These are phyloP conservation scores for Parastagonospora nodorum DNA, from an alignment of 2,329 filamentous ascomycete species.

Conservation along the genomic window DNA sequence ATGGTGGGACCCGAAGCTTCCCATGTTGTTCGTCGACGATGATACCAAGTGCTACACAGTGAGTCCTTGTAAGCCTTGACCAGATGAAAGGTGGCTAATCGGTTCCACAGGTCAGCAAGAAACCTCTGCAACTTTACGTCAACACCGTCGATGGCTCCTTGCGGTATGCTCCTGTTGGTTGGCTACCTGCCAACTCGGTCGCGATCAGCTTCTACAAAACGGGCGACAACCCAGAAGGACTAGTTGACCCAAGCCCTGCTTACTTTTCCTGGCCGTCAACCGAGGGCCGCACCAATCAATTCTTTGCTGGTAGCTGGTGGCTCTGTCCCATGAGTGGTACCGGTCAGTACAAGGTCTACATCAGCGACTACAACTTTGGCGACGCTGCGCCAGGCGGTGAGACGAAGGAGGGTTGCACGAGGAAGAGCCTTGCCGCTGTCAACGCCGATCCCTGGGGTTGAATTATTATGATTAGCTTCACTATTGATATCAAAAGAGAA, in stretches of 20 bases:
- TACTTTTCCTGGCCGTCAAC: constrained; percentile 37
- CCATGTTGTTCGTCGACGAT: constrained; percentile 36
- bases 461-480: background rate
- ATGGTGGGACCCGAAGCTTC: constrained; percentile 30
- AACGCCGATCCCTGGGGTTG: constrained; percentile 23
- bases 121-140: constrained; percentile 34
- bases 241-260: constrained; percentile 26
- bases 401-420: constrained; percentile 10
- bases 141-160: constrained; percentile 26
- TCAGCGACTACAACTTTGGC: constrained; percentile 30
- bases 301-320: constrained; percentile 15
- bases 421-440: constrained; percentile 17
- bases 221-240: constrained; percentile 32
- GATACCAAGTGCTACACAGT: constrained; percentile 36
- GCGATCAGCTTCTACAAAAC: constrained; percentile 30
- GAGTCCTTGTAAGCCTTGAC: constrained; percentile 5
- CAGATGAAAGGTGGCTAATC: constrained; percentile 1
- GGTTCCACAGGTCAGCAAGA: constrained; percentile 32
- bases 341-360: constrained; percentile 35
- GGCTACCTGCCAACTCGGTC: constrained; percentile 30
- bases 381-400: constrained; percentile 16
- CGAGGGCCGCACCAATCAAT: constrained; percentile 11
- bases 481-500: too few relatives aligned
- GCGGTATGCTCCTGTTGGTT: constrained; percentile 30
- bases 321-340: constrained; percentile 28